A percentile compares a stretch with the other conserved stretches of the same genome.
phyloP scores from a whole-genome alignment of 164 flowering plant genomes.

The Macadamia tetraphylla region DNA sequence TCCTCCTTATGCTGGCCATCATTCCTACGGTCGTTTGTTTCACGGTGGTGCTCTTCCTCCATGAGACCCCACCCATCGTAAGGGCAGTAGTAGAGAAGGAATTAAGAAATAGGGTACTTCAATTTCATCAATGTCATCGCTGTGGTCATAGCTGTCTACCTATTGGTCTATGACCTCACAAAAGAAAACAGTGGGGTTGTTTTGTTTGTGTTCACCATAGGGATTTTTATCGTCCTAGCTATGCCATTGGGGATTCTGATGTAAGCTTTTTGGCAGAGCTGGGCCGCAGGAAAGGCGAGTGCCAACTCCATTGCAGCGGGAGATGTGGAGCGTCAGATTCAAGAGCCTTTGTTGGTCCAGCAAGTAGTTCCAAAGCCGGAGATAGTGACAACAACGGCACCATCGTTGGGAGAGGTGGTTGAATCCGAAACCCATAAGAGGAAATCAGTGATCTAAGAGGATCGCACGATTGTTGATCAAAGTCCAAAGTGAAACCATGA shows the following conservation, averaged over 20 bases:
- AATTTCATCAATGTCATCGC: constrained; percentile 30
- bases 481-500: too few species aligned
- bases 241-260: constrained; percentile 47
- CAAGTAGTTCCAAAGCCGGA: constrained; percentile 4
- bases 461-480: constrained; percentile 58
- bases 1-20: constrained; percentile 60
- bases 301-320: neutral
- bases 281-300: neutral
- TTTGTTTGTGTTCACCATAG: too few species aligned
- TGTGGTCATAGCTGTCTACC: constrained; percentile 34
- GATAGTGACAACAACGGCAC: too few species aligned
- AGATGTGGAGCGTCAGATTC: constrained; percentile 34
- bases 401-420: too few species aligned
- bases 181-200: too few species aligned
- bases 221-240: constrained; percentile 28
- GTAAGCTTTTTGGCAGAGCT: constrained; percentile 23
- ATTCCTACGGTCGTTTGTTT: constrained; percentile 64
- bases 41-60: constrained; percentile 58
- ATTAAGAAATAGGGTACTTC: constrained; percentile 26
- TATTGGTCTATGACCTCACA: constrained; percentile 31
- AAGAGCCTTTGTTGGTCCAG: constrained; percentile 35
- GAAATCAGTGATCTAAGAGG: constrained; percentile 50
- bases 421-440: too few species aligned
- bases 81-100: constrained; percentile 16
- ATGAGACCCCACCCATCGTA: constrained; percentile 42